Percentiles rank a stretch among this genome's conserved stretches.
Conservation (phyloP, 306 rosid species). For the Argentina anserina region DNA sequence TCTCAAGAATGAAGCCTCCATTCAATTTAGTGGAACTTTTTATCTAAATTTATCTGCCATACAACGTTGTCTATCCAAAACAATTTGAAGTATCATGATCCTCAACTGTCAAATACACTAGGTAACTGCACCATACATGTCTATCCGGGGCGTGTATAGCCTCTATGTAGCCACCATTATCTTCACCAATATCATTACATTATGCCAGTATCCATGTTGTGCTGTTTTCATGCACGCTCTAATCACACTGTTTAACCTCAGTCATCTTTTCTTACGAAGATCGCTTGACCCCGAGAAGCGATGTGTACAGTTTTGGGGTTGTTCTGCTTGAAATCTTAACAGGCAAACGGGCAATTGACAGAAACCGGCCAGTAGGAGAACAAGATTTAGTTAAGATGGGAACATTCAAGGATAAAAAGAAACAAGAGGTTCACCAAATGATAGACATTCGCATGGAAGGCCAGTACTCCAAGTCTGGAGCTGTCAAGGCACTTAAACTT, state of each 20-base stretch:
- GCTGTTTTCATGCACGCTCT: no score
- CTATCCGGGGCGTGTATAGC: no score
- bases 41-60: no score
- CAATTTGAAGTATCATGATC: no score
- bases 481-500: slow-evolving; percentile 54
- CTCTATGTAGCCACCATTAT: no score
- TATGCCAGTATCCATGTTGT: not conserved
- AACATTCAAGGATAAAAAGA: slow-evolving; percentile 42
- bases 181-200: no score
- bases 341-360: slow-evolving; percentile 65
- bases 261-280: slow-evolving; percentile 38
- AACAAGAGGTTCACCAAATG: slow-evolving; percentile 56
- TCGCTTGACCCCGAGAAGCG: slow-evolving; percentile 77
- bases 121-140: no score
- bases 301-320: slow-evolving; percentile 86
- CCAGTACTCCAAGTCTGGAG: slow-evolving; percentile 49
- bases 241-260: not conserved
- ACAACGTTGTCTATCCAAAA: no score
- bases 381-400: slow-evolving; percentile 69
- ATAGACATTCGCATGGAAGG: slow-evolving; percentile 73
- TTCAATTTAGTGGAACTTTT: no score
- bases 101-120: no score
- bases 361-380: slow-evolving; percentile 60
- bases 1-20: no score
- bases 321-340: slow-evolving; percentile 83